phyloP scores from a whole-genome alignment of 2,329 filamentous ascomycete genomes.

The Albophoma yamanashiensis region DNA sequence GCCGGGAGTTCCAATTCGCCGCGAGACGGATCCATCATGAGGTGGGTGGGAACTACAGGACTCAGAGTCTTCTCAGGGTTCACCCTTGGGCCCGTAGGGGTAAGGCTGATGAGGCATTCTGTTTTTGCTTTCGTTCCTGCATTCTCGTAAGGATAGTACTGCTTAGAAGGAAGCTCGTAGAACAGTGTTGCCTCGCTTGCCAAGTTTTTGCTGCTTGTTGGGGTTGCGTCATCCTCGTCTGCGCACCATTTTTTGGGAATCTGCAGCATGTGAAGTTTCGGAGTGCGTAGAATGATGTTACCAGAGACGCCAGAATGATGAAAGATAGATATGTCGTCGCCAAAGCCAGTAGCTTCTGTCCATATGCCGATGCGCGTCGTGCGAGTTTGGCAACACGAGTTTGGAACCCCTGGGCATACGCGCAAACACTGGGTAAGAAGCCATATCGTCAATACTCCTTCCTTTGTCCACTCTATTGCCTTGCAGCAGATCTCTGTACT shows the following conservation, averaged over 20 bases:
- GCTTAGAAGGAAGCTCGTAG: too few species aligned
- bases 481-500: background rate
- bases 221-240: background rate
- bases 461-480: background rate
- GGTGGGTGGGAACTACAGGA: too few species aligned
- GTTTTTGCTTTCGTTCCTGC: background rate
- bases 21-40: too few species aligned
- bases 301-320: background rate
- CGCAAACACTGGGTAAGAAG: background rate
- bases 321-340: too few species aligned
- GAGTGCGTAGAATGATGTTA: background rate
- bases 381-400: background rate
- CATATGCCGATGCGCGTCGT: background rate
- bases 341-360: background rate
- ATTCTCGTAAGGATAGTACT: too few species aligned
- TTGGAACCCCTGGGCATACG: background rate
- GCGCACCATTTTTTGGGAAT: background rate
- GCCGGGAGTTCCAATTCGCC: background rate
- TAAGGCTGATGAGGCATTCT: background rate
- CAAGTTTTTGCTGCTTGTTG: background rate
- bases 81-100: background rate
- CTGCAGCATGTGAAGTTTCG: background rate
- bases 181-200: background rate
- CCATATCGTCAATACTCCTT: background rate
- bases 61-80: background rate